Base-by-base conservation (phyloP, 2,329 filamentous ascomycete species). In the Aspergillus transmontanensis region DNA sequence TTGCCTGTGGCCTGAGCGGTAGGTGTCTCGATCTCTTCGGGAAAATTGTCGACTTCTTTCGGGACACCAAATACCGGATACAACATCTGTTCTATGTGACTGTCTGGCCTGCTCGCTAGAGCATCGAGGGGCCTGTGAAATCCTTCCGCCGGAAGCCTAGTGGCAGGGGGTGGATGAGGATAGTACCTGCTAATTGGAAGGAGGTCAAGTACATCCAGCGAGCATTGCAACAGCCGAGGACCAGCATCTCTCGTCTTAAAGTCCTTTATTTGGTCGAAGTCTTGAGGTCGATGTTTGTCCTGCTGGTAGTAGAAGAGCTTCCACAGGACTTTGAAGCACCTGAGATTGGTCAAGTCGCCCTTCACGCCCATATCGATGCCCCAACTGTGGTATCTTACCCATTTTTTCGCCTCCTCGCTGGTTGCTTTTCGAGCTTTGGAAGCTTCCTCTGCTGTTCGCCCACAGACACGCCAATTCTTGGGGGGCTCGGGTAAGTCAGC, bases 141-240 rank as follows among this genome's bases (percentile, higher is more conserved):
- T 0, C 34, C 58, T 2, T 48, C 50, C 2, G 58, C 28, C 14
- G 61, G 45, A 14, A 6, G 34, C n/a, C 53, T 57, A 9, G 19
- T 30, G 11, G n/a, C 14, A 10, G 23, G n/a, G 21, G 71, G 69
- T 23, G 55, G 45, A 3, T 61, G 23, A 7, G 67, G 64, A 46
- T 71, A 72, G 45, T 63, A 62, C n/a, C 70, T 66, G 51, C 73
- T 75, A 32, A 74, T 57, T 23, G 72, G 73, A 23, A 62, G 10
- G 48, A 60, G 48, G 14, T 63, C 57, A 6, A 61, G 50, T 19
- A 51, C 12, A 45, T 62, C 34, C 21, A 66, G 55, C 10, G 65
- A 62, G 7, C 59, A 68, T 58, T 62, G 66, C 57, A 78, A 54
- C 9, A 77, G 65, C n/a, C 76, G 69, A 59, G 76, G 75, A 1